These are phyloP conservation scores for Cladophialophora carrionii DNA, from an alignment of 2,329 filamentous ascomycete genomes.

Conservation along the genomic window DNA sequence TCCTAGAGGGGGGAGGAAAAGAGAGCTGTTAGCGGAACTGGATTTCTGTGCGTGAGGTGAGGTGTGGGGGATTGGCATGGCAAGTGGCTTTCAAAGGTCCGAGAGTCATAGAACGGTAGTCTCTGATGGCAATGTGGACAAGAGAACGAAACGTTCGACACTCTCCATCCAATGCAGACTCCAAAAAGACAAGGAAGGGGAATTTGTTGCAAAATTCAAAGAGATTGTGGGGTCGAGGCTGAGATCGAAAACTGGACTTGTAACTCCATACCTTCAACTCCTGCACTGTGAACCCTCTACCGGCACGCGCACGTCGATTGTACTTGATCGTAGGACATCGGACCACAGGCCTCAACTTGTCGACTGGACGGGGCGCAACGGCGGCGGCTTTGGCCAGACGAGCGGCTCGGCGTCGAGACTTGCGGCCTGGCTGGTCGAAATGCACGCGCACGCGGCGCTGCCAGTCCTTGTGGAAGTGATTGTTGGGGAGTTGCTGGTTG, in stretches of 20 bases:
- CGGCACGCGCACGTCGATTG: slow-evolving; percentile 95
- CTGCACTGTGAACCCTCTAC: slow-evolving; percentile 94
- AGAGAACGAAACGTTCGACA: not conserved
- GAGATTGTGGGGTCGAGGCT: not conserved
- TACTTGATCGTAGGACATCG: slow-evolving; percentile 98
- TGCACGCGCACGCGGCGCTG: slow-evolving; percentile 98
- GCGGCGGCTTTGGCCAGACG: slow-evolving; percentile 93
- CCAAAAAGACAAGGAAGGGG: not conserved
- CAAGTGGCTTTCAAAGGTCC: not conserved
- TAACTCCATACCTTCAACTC: slow-evolving; percentile 85
- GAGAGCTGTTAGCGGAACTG: not conserved
- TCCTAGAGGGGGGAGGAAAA: slow-evolving; percentile 60
- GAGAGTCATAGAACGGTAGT: not conserved
- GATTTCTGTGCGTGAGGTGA: not conserved
- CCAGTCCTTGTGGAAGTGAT: slow-evolving; percentile 98
- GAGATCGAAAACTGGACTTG: not conserved
- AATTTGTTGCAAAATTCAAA: not conserved
- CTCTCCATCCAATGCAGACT: not conserved
- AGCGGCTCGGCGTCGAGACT: slow-evolving; percentile 86
- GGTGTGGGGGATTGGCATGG: not conserved
- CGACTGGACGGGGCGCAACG: slow-evolving; percentile 93
- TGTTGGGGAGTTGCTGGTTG: slow-evolving; percentile 58
- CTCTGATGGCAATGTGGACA: not conserved
- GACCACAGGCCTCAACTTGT: slow-evolving; percentile 94
- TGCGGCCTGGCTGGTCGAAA: slow-evolving; percentile 99